Percentiles rank a stretch among this genome's conserved stretches.
phyloP scores from a whole-genome alignment of 208 protist genomes.

The Wallacemonas sp. region DNA sequence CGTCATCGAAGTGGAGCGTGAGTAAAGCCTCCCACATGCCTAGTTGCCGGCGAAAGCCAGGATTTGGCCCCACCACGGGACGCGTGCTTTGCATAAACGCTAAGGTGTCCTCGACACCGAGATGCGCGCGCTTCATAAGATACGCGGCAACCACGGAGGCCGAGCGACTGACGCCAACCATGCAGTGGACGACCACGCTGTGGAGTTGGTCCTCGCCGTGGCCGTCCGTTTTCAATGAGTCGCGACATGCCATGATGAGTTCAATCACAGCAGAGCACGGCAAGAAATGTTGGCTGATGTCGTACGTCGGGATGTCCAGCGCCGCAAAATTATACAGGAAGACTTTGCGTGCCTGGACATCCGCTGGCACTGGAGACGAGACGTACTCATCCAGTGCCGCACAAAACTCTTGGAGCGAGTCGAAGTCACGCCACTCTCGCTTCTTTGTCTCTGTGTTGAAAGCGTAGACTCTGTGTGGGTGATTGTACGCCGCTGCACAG shows the following conservation, averaged over 20 bases:
- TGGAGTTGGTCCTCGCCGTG: slow-evolving; percentile 20
- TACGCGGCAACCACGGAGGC: slow-evolving; percentile 84
- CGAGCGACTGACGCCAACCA: slow-evolving; percentile 87
- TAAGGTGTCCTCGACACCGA: slow-evolving; percentile 58
- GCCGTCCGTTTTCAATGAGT: neutral
- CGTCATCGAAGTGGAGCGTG: slow-evolving; percentile 61
- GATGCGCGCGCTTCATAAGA: slow-evolving; percentile 69
- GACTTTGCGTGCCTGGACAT: slow-evolving; percentile 36
- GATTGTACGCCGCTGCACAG: slow-evolving; percentile 46
- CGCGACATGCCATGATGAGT: slow-evolving; percentile 46
- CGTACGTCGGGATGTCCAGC: slow-evolving; percentile 71
- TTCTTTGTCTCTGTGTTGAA: slow-evolving; percentile 19
- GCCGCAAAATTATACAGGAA: slow-evolving; percentile 73
- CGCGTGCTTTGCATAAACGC: slow-evolving; percentile 54
- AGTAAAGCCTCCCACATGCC: slow-evolving; percentile 49
- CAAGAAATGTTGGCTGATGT: slow-evolving; percentile 69
- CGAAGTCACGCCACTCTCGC: slow-evolving; percentile 35
- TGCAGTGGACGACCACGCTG: slow-evolving; percentile 77
- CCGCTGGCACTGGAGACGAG: slow-evolving; percentile 16
- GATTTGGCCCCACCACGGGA: slow-evolving; percentile 73
- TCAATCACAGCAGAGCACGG: slow-evolving; percentile 68
- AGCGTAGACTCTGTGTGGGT: slow-evolving; percentile 64
- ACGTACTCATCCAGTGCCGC: slow-evolving; percentile 50
- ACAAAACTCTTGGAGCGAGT: slow-evolving; percentile 48
- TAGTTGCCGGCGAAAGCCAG: slow-evolving; percentile 74